These are phyloP conservation scores for Penicillium nucicola DNA, from an alignment of 495 filamentous ascomycete genomes.

Conservation along the genomic window DNA sequence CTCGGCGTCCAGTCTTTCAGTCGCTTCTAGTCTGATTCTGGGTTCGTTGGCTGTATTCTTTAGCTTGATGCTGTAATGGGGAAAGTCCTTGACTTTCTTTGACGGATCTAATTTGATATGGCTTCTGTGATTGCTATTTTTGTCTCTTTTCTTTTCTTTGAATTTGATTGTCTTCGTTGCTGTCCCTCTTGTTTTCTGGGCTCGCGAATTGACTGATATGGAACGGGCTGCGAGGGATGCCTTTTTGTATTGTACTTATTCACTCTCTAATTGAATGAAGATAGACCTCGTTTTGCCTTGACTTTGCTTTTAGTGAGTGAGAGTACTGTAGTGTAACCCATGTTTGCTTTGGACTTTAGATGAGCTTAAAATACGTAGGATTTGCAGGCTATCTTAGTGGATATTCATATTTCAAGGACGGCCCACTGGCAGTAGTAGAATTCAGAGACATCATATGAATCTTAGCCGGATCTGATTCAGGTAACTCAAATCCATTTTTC, in stretches of 20 bases:
- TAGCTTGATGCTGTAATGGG: constrained; percentile 13
- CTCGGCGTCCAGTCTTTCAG: constrained; percentile 13
- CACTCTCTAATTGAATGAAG: constrained; percentile 5
- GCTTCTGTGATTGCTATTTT: not conserved
- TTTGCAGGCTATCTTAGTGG: no score
- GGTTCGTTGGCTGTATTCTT: constrained; percentile 17
- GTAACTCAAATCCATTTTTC: no score
- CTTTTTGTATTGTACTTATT: constrained; percentile 6
- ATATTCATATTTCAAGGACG: no score
- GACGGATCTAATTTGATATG: not conserved
- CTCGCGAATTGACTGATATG: constrained; percentile 2
- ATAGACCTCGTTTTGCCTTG: not conserved
- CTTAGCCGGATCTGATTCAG: no score
- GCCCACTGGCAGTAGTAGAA: no score
- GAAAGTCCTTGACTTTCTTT: not conserved
- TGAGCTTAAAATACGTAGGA: no score
- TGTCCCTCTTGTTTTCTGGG: not conserved
- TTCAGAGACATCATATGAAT: no score
- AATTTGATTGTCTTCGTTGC: not conserved
- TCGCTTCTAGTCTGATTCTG: constrained; percentile 16
- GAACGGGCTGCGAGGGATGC: not conserved
- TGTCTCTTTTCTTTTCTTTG: not conserved
- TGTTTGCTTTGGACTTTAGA: no score
- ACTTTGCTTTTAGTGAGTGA: no score
- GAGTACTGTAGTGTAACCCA: no score